These are phyloP conservation scores for Plasmodium vivax DNA, from an alignment of 169 alveolate species.

Conservation along the genomic window DNA sequence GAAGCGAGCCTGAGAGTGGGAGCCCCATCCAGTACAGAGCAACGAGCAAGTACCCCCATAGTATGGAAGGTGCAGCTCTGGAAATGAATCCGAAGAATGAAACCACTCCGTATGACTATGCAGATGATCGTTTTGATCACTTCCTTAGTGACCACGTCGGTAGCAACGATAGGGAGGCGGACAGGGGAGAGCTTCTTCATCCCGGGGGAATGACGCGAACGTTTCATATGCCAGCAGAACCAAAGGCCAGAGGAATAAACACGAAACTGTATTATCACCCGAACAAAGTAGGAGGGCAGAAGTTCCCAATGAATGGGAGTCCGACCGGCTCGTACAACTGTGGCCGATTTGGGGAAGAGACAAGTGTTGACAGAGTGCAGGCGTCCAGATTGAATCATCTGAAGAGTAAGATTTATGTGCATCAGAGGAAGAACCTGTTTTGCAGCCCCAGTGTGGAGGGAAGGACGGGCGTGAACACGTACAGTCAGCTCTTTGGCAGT, in stretches of 20 bases:
- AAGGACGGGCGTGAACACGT: not conserved
- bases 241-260: conserved; percentile 8
- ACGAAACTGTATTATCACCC: conserved; percentile 10
- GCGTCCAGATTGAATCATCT: conserved; percentile 20
- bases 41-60: conserved; percentile 14
- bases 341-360: not conserved
- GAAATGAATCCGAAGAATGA: conserved; percentile 3
- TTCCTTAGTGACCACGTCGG: not conserved
- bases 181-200: conserved; percentile 7
- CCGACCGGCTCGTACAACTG: not conserved
- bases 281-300: conserved; percentile 6
- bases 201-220: conserved; percentile 5
- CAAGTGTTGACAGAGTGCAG: not conserved
- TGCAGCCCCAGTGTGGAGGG: not conserved
- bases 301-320: not conserved
- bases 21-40: not conserved
- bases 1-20: not conserved
- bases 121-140: not conserved
- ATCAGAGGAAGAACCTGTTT: not conserved
- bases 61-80: not conserved
- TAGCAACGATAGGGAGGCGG: not conserved
- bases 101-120: conserved; percentile 15
- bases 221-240: conserved; percentile 11
- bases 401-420: conserved; percentile 3
- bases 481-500: conserved; percentile 21